A percentile compares a stretch with the other conserved stretches of the same genome.
Conservation (phyloP, 768 basidiomycete genomes). For the Tulasnella sp. region DNA sequence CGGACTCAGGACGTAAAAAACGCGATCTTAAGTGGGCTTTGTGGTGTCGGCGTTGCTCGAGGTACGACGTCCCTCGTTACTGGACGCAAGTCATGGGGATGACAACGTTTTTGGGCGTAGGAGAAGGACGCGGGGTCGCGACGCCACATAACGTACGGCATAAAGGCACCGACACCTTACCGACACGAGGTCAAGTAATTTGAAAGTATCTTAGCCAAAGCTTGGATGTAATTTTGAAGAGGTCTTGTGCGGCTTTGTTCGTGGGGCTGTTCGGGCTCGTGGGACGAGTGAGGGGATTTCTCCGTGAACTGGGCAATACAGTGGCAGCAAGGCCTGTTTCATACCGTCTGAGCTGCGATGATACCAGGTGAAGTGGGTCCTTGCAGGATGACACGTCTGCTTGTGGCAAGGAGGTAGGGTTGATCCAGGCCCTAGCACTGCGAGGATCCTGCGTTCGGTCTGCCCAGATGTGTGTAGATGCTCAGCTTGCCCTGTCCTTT, state of each 20-base stretch:
- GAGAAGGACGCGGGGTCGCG: background rate
- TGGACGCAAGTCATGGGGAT: background rate
- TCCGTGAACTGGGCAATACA: background rate
- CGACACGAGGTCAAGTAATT: background rate
- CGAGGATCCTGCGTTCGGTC: background rate
- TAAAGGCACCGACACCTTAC: conserved; percentile 4
- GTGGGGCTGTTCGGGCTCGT: background rate
- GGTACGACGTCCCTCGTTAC: background rate
- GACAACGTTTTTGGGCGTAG: background rate
- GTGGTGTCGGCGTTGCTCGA: background rate
- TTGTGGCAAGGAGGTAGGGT: background rate
- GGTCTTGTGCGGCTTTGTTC: background rate
- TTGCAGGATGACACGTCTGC: background rate
- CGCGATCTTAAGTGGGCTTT: background rate
- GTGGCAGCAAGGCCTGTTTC: background rate
- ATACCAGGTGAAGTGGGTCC: background rate
- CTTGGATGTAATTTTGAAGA: background rate
- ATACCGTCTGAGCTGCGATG: background rate
- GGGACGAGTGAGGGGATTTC: too few species aligned
- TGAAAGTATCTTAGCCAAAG: background rate
- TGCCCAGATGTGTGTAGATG: background rate
- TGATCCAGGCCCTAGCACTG: background rate
- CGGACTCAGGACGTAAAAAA: background rate
- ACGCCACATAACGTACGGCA: background rate
- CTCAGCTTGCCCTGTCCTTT: background rate